These are phyloP conservation scores for Guillardia theta DNA, from an alignment of 78 protist genomes.

Conservation along the genomic window DNA sequence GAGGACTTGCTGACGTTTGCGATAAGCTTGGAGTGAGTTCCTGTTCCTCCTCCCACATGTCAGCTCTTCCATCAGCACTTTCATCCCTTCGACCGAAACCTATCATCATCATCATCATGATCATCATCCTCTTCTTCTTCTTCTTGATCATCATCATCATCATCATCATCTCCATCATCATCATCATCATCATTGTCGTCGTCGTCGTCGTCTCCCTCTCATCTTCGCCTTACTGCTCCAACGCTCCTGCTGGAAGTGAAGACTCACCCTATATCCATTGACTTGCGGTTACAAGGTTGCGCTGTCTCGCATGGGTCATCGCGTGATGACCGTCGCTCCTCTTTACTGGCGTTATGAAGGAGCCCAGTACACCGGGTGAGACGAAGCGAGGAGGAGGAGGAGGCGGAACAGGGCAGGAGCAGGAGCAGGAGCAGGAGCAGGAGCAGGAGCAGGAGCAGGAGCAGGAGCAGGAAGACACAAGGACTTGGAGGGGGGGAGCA, in stretches of 20 bases:
- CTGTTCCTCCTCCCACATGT: neutral
- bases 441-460: neutral
- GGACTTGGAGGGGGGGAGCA: neutral
- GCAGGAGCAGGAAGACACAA: neutral
- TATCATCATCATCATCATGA: too few species aligned
- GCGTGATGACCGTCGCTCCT: conserved; percentile 25
- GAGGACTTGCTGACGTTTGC: conserved; percentile 2
- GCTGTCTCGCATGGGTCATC: neutral
- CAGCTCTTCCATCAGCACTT: neutral
- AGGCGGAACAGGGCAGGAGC: neutral
- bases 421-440: neutral
- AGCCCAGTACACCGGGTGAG: neutral
- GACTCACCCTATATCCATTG: too few species aligned
- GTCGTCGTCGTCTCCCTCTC: too few species aligned
- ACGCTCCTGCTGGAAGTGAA: too few species aligned
- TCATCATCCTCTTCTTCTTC: too few species aligned
- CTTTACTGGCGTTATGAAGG: neutral
- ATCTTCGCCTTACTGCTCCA: too few species aligned
- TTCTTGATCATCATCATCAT: too few species aligned
- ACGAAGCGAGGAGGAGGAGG: neutral
- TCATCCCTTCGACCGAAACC: neutral
- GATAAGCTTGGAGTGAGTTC: neutral
- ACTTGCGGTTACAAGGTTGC: too few species aligned
- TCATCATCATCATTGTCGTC: too few species aligned
- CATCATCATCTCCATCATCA: too few species aligned